Evolutionary conservation across 345 rosid species (phyloP), one percentile per base, ranked within the genome.

Genomic region (Toxicodendron radicans): DNA sequence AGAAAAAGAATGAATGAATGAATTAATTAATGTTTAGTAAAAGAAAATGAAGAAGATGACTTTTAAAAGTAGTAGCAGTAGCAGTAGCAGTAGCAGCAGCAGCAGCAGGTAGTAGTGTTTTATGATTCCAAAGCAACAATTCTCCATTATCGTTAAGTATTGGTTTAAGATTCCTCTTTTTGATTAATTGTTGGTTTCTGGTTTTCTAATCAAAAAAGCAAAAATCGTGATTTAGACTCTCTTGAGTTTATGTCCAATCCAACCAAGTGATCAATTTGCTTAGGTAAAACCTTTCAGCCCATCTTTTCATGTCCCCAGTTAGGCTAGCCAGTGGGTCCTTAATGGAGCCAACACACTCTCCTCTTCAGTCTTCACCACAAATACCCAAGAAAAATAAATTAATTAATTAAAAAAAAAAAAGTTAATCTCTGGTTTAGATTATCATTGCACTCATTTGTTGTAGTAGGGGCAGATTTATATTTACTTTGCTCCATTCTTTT

Each of bases 271-370:
- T 72, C 64, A 69, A 66, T 73, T 73, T 80, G 83, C 75, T 76
- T 83, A 82, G 84, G 79, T 77, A 74, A 79, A 74, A 77, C 77
- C 84, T 82, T 85, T 87, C 71, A 87, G 81, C 87, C 88, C 91
- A 86, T 86, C 83, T 76, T 75, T 81, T 86, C 85, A 64, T 86
- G 93, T 85, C 87, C 20, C 81, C 73, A 63, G 33, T 72, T 58
- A 66, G 74, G 82, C 30, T 64, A 51, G 59, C 81, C 73, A 66
- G 70, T 74, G 87, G 87, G 86, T 32, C 85, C 86, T 53, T 32
- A 7, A 27, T 33, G 24, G 43, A 23, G 85, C 85, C 73, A 85
- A 64, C 78, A 77, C 77, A 74, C 82, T 77, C 89, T 82, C n/a
- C n/a, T n/a, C n/a, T n/a, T n/a, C n/a, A n/a, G n/a, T n/a, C n/a